Conservation (phyloP, 78 protist species). For the Ministeria vibrans region DNA sequence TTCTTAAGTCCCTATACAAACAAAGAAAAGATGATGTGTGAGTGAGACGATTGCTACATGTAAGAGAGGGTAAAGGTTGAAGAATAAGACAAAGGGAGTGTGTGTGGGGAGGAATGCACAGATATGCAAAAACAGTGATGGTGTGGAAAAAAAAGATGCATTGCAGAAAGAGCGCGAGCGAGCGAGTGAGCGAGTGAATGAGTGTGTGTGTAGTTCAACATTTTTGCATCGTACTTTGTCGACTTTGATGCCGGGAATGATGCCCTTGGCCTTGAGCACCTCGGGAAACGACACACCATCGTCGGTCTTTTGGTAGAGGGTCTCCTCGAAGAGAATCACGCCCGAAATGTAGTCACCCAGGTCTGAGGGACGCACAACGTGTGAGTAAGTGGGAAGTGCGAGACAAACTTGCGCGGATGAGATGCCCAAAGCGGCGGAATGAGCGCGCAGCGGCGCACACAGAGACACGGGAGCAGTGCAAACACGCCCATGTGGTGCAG, state of each 20-base stretch:
- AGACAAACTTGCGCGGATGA: too few relatives aligned
- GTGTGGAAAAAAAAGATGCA: not conserved
- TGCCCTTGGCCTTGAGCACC: conserved; percentile 44
- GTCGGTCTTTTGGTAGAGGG: conserved; percentile 67
- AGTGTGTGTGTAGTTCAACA: too few relatives aligned
- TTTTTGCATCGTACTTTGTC: conserved; percentile 79
- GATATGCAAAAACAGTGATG: not conserved
- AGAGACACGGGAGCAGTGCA: too few relatives aligned
- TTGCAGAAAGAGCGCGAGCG: not conserved
- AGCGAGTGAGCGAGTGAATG: too few relatives aligned
- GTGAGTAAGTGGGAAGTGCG: too few relatives aligned
- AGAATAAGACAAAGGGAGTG: not conserved
- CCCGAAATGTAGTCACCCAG: conserved; percentile 73
- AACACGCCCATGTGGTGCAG: too few relatives aligned
- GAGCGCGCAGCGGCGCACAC: too few relatives aligned
- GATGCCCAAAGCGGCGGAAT: too few relatives aligned
- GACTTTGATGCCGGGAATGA: conserved; percentile 84
- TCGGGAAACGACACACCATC: conserved; percentile 74
- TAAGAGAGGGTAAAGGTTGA: not conserved
- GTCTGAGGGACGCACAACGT: not conserved
- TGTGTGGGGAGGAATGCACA: not conserved
- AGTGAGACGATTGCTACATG: not conserved
- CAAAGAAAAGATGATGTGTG: not conserved
- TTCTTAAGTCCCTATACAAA: conserved; percentile 8
- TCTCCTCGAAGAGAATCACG: conserved; percentile 86